A percentile compares a stretch with the other conserved stretches of the same genome.
Conservation (phyloP, 2,329 filamentous ascomycete species). For the Fusarium sp. region DNA sequence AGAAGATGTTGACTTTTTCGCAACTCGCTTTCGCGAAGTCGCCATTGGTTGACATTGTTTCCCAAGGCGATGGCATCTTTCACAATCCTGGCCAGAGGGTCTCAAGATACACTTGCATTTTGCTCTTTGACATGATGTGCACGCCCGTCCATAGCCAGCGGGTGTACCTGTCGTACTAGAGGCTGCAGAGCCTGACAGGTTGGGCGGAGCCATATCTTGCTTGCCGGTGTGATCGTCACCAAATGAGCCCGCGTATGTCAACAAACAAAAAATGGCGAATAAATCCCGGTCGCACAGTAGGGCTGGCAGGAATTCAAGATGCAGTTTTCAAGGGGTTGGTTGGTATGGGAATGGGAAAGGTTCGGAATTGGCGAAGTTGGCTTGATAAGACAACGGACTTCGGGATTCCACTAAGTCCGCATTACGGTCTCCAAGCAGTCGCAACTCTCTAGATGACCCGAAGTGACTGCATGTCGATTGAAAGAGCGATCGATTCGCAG, state of each 20-base stretch:
- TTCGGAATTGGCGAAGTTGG: constrained; percentile 24
- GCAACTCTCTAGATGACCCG: constrained; percentile 7
- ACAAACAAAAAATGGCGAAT: constrained; percentile 10
- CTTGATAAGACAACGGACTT: constrained; percentile 9
- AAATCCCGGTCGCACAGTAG: constrained; percentile 38
- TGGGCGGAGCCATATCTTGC: constrained; percentile 44
- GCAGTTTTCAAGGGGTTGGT: constrained; percentile 6
- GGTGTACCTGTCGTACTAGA: constrained; percentile 44
- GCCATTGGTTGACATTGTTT: constrained; percentile 63
- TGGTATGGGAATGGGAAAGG: constrained; percentile 10
- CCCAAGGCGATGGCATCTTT: constrained; percentile 60
- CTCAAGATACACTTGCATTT: constrained; percentile 64
- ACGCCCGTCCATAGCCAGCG: constrained; percentile 60
- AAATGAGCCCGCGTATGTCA: constrained; percentile 2
- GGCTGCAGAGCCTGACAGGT: constrained; percentile 21
- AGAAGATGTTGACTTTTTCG: constrained; percentile 52
- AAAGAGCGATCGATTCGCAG: neutral
- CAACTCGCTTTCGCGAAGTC: constrained; percentile 56
- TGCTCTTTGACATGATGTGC: constrained; percentile 61
- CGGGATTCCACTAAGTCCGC: constrained; percentile 29
- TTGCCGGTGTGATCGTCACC: constrained; percentile 11
- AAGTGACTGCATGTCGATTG: neutral
- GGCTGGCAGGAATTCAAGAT: constrained; percentile 26
- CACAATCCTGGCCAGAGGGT: constrained; percentile 51
- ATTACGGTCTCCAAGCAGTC: constrained; percentile 8